Conservation (phyloP, 1,284 basidiomycete genomes). For the Pulveroboletus sp. region DNA sequence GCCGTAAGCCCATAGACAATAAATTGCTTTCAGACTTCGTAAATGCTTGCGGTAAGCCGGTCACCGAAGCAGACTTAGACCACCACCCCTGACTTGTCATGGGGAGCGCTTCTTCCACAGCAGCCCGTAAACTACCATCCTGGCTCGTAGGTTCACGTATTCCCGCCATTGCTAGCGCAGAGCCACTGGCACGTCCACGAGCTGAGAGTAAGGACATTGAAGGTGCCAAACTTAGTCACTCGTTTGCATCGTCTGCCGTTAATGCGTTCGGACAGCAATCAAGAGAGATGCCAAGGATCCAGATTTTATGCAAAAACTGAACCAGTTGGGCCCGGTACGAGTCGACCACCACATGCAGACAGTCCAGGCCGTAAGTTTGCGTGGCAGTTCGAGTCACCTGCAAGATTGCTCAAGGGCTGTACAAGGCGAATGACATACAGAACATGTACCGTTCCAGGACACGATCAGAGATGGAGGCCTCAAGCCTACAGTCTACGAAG, state of each 20-base stretch:
- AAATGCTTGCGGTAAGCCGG: not conserved
- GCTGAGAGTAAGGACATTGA: conserved; percentile 50
- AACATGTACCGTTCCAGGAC: conserved; percentile 53
- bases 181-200: conserved; percentile 10
- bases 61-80: not conserved
- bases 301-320: conserved; percentile 74
- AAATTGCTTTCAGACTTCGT: conserved; percentile 18
- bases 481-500: conserved; percentile 34
- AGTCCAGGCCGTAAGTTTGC: conserved; percentile 52
- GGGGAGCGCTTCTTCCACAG: conserved; percentile 73
- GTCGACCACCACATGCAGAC: conserved; percentile 69
- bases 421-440: conserved; percentile 39
- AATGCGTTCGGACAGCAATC: conserved; percentile 50
- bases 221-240: conserved; percentile 17
- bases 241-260: not conserved
- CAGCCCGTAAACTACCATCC: conserved; percentile 59
- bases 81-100: conserved; percentile 41
- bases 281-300: conserved; percentile 72
- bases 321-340: conserved; percentile 66
- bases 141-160: conserved; percentile 55
- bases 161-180: conserved; percentile 29
- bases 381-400: not conserved
- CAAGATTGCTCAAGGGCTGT: not conserved
- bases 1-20: conserved; percentile 43
- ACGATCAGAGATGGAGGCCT: conserved; percentile 57